Evolutionary conservation across 192 early-diverging fungal genomes (phyloP).

Genomic region (Coemansia reversa): DNA sequence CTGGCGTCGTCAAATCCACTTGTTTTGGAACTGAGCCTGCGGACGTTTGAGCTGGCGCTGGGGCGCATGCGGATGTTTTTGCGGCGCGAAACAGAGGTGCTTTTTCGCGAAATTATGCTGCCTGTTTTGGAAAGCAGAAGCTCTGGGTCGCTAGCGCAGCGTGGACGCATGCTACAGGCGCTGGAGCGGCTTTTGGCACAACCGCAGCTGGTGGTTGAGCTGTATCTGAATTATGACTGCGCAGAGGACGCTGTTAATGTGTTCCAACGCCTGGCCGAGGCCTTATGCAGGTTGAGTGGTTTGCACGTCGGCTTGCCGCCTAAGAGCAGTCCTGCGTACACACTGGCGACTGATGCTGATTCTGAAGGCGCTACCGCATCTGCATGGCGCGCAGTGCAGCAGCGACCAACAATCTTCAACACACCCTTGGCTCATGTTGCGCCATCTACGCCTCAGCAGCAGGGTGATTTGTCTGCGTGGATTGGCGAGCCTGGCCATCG

Average conservation of each 20-base stretch:
- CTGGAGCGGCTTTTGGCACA: conserved; percentile 68
- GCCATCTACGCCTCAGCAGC: neutral
- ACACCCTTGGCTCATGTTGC: conserved; percentile 5
- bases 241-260: conserved; percentile 82
- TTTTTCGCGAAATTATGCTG: conserved; percentile 89
- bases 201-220: conserved; percentile 80
- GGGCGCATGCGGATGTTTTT: conserved; percentile 66
- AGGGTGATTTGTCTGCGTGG: neutral
- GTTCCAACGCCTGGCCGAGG: conserved; percentile 80
- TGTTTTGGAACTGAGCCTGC: conserved; percentile 80
- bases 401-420: conserved; percentile 43
- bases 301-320: conserved; percentile 17
- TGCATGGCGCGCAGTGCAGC: conserved; percentile 50
- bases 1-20: conserved; percentile 72
- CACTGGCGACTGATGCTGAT: conserved; percentile 21
- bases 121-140: conserved; percentile 80
- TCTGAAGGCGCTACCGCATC: conserved; percentile 17
- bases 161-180: conserved; percentile 69
- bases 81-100: conserved; percentile 85
- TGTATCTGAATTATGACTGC: conserved; percentile 96
- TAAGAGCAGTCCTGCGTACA: conserved; percentile 30
- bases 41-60: conserved; percentile 79
- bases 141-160: conserved; percentile 61
- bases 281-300: conserved; percentile 37
- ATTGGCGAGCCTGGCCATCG: conserved; percentile 1